Conservation (phyloP, 257 asterid genomes). For the Scutellaria minor region DNA sequence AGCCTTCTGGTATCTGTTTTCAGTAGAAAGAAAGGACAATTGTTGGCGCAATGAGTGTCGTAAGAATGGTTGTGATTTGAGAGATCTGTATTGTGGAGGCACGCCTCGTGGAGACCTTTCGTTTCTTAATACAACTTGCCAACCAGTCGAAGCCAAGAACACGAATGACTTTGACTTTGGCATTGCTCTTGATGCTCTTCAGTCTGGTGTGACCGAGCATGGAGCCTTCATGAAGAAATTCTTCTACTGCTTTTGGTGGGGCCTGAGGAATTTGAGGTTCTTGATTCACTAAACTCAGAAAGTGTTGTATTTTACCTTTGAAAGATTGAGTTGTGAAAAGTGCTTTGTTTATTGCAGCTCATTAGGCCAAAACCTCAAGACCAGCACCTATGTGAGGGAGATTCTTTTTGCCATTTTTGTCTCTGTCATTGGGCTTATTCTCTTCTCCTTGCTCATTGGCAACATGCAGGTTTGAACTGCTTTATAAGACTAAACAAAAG, state of each 20-base stretch:
- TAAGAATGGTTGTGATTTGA: constrained; percentile 8
- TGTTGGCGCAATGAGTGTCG: constrained; percentile 62
- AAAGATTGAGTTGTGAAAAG: neutral
- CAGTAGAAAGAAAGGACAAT: constrained; percentile 59
- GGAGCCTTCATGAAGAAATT: constrained; percentile 45
- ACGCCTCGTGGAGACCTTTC: constrained; percentile 7
- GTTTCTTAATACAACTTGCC: constrained; percentile 52
- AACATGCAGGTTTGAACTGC: constrained; percentile 47
- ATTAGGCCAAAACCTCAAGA: constrained; percentile 54
- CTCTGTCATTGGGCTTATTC: constrained; percentile 49
- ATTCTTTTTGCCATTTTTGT: constrained; percentile 46
- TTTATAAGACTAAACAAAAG: neutral
- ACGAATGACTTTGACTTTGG: constrained; percentile 60
- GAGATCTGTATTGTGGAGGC: constrained; percentile 47
- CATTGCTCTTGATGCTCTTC: constrained; percentile 68
- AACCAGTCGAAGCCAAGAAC: constrained; percentile 38
- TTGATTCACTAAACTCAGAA: neutral
- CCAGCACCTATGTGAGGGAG: constrained; percentile 50
- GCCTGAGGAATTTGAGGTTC: constrained; percentile 70
- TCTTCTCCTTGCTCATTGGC: constrained; percentile 52
- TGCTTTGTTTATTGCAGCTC: constrained; percentile 41
- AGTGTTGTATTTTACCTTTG: neutral
- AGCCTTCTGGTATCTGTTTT: constrained; percentile 69
- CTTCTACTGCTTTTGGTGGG: constrained; percentile 82
- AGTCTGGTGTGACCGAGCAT: constrained; percentile 52